These are phyloP conservation scores for Neurospora crassa DNA, from an alignment of 2,329 filamentous ascomycete genomes.

Conservation along the genomic window DNA sequence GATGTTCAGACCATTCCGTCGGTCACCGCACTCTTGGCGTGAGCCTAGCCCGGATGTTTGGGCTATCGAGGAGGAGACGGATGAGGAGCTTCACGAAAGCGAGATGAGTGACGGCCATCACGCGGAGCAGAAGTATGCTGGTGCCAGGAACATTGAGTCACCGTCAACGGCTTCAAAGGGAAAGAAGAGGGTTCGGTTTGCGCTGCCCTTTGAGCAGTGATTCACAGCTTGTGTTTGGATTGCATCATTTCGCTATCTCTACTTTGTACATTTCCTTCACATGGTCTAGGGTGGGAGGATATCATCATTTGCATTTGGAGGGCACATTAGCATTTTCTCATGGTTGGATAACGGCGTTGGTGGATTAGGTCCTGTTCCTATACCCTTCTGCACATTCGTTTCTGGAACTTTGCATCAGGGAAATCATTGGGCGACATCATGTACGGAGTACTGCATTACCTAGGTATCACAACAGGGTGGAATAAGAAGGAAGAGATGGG, in stretches of 20 bases:
- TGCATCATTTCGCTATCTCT: neutral
- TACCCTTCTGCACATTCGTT: neutral
- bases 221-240: neutral
- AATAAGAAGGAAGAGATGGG: neutral
- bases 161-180: conserved; percentile 32
- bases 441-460: neutral
- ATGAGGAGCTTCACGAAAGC: conserved; percentile 38
- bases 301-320: neutral
- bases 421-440: neutral
- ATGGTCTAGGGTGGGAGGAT: neutral
- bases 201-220: conserved; percentile 32
- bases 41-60: conserved; percentile 51
- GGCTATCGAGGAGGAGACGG: conserved; percentile 50
- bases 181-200: conserved; percentile 47
- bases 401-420: neutral
- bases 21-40: conserved; percentile 41
- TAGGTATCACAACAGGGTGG: neutral
- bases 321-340: neutral
- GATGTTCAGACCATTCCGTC: conserved; percentile 21
- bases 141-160: neutral
- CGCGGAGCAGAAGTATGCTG: neutral
- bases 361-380: neutral
- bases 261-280: neutral
- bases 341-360: neutral
- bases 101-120: conserved; percentile 28